Base-by-base conservation (phyloP, 495 filamentous ascomycete species). In the Aspergillus asperescens region DNA sequence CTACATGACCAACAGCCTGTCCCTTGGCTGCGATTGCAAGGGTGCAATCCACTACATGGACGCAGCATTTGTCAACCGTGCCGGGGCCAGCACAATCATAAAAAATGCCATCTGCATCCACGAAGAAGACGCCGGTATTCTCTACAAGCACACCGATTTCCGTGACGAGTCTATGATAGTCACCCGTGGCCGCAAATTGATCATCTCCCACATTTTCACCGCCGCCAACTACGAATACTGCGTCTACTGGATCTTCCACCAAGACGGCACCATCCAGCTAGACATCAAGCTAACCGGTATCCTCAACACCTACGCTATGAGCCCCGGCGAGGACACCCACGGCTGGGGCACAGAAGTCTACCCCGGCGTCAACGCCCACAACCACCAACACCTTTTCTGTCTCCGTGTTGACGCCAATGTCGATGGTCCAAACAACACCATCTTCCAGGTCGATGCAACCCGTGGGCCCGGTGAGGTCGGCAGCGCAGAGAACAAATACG, bases 181-280 rank as follows among this genome's bases (percentile, higher is more conserved):
- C 19, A 95, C 90, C 10, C 85, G 92, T 37, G 90, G 81, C 25
- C 81, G 91, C 12, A 95, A 94, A 62, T 78, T 97, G 49, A 77
- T 97, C 56, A 77, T 97, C 61, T 91, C 89, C 19, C 92, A 95
- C 48, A 86, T 96, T 60, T 95, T 96, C 74, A 97, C 92, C 1
- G 92, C 91, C 7, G 90, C 91, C 43, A 97, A 97, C 73, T 97
- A 97, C 72, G 92, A 97, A 69, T 97, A 97, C 71, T 91, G 89
- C 51, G 85, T 88, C 22, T 87, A 93, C 72, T 96, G 91, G 89
- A 83, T 89, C 61, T 90, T 96, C 75, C 89, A 94, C 62, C 89
- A 92, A 67, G 92, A 96, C 59, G 92, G 89, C 44, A 94, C 90
- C 10, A 82, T 96, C 61, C 89, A 95, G 70, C 84, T 92, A 39